Evolutionary conservation across 306 rosid genomes (phyloP).

Genomic region (Gleditsia sinensis): DNA sequence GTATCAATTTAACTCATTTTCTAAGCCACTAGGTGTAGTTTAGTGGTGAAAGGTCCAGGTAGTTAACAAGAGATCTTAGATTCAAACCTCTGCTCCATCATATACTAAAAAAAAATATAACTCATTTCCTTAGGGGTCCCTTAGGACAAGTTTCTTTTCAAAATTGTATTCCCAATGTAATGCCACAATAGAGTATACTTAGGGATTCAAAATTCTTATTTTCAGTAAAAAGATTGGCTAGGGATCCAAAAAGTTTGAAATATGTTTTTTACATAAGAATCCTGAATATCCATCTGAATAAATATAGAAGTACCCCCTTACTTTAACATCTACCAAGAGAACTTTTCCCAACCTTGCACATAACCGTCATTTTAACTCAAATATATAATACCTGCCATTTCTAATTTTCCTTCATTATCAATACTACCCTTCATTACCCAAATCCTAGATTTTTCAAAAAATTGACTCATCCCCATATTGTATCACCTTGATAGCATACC

Average conservation of each 20-base stretch:
- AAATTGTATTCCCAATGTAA: slow-evolving; percentile 20
- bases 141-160: slow-evolving; percentile 11
- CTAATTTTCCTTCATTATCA: slow-evolving; percentile 6
- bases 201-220: slow-evolving; percentile 17
- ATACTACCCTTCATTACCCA: neutral
- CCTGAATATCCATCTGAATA: slow-evolving; percentile 2
- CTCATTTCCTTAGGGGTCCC: slow-evolving; percentile 13
- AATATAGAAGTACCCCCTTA: neutral
- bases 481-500: neutral
- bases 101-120: no score
- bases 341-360: slow-evolving; percentile 16
- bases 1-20: slow-evolving; percentile 17
- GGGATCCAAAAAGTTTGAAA: neutral
- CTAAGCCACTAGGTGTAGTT: no score
- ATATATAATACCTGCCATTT: slow-evolving; percentile 23
- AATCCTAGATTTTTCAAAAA: no score
- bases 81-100: no score
- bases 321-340: slow-evolving; percentile 10
- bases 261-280: slow-evolving; percentile 7
- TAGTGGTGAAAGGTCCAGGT: no score
- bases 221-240: slow-evolving; percentile 28
- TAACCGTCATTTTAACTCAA: neutral
- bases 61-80: no score
- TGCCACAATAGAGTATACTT: slow-evolving; percentile 11
- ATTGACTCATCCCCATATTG: no score